Evolutionary conservation across 257 asterid genomes (phyloP).

Genomic region (Jaltomata sinuosa): DNA sequence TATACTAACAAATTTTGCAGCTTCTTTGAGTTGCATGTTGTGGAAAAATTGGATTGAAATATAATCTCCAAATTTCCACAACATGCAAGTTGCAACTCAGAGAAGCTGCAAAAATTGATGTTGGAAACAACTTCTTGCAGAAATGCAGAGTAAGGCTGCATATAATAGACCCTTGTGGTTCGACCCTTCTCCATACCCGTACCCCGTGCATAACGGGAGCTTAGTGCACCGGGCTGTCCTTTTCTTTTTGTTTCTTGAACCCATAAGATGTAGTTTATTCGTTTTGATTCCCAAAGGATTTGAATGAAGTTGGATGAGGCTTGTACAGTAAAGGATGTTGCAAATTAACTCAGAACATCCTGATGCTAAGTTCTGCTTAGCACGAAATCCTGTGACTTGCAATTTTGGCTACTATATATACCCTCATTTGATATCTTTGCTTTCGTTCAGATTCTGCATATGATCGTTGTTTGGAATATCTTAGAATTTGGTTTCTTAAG

Average conservation of each 20-base stretch:
- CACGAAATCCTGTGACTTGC: neutral
- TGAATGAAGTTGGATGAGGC: neutral
- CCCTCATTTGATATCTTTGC: neutral
- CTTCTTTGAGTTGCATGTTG: neutral
- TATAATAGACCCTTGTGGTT: neutral
- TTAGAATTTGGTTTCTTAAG: neutral
- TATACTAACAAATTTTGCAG: neutral
- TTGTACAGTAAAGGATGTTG: neutral
- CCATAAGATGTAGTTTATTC: neutral
- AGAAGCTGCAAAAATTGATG: no score
- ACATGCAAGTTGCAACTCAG: no score
- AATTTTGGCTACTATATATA: neutral
- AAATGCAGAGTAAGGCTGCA: no score
- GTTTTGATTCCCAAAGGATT: neutral
- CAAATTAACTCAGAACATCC: neutral
- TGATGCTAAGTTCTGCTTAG: neutral
- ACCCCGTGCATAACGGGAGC: neutral
- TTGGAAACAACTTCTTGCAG: no score
- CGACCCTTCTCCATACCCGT: no score
- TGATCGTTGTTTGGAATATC: neutral
- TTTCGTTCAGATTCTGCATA: neutral
- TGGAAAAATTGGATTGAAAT: neutral
- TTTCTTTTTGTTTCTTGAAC: neutral
- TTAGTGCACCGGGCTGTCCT: neutral
- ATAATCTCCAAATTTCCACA: no score